Percentiles rank a stretch among this genome's conserved stretches.
Evolutionary conservation across 2,329 filamentous ascomycete genomes (phyloP).

Genomic region (Colletotrichum shisoi): DNA sequence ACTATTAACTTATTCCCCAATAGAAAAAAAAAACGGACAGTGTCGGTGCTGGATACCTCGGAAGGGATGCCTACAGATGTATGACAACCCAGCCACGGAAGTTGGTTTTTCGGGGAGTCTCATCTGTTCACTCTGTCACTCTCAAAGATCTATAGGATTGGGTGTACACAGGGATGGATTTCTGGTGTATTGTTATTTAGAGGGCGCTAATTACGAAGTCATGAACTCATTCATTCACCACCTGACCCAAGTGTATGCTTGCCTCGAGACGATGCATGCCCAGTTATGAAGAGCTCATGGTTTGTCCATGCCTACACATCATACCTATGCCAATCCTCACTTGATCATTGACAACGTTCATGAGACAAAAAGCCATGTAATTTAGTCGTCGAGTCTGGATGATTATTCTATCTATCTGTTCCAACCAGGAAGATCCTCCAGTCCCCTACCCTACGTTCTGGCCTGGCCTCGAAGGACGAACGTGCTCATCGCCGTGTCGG

Average conservation of each 20-base stretch:
- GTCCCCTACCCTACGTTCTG: too few species aligned
- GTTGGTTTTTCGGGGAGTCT: not conserved
- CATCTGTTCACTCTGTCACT: not conserved
- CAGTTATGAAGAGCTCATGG: too few species aligned
- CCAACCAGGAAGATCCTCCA: too few species aligned
- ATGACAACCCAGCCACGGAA: not conserved
- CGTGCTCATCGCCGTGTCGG: not conserved
- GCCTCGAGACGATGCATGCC: too few species aligned
- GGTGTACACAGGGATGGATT: not conserved
- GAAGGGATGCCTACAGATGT: slow-evolving; percentile 1
- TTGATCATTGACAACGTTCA: too few species aligned
- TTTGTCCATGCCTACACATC: not conserved
- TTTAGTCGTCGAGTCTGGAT: not conserved
- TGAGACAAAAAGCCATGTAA: too few species aligned
- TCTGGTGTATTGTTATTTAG: not conserved
- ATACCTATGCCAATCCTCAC: too few species aligned
- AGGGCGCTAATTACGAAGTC: slow-evolving; percentile 18
- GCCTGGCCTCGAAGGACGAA: not conserved
- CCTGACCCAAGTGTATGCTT: not conserved
- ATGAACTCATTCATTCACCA: slow-evolving; percentile 1
- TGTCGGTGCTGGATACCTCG: not conserved
- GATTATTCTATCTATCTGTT: too few species aligned
- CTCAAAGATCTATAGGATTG: not conserved
- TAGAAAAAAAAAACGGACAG: slow-evolving; percentile 35
- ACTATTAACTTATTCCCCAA: slow-evolving; percentile 27